phyloP scores from a whole-genome alignment of 495 filamentous ascomycete species.

The Hypomontagnella monticulosa region DNA sequence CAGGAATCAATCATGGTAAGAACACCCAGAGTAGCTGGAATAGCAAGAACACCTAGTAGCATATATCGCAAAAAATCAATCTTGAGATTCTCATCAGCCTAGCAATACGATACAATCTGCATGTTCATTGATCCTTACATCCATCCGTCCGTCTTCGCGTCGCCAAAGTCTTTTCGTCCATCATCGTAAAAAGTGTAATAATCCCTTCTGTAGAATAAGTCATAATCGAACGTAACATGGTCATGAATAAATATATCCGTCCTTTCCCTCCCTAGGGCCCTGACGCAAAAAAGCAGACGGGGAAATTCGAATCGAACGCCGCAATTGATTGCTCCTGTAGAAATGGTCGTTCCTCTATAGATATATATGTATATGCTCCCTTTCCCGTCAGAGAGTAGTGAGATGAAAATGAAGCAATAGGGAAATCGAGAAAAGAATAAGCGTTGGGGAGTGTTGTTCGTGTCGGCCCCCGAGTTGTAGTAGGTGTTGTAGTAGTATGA shows the following conservation, averaged over 20 bases:
- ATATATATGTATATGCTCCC: slow-evolving; percentile 20
- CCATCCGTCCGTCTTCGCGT: not conserved
- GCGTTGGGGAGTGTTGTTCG: no score
- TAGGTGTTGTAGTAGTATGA: not conserved
- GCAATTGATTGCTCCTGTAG: slow-evolving; percentile 23
- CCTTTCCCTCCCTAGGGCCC: slow-evolving; percentile 1
- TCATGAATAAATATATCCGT: slow-evolving; percentile 10
- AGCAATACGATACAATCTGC: slow-evolving; percentile 38
- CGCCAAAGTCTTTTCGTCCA: slow-evolving; percentile 2
- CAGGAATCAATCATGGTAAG: no score
- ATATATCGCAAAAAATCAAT: slow-evolving; percentile 3
- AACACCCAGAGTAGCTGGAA: not conserved
- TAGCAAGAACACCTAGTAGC: no score
- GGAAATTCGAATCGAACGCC: slow-evolving; percentile 12
- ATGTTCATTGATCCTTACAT: slow-evolving; percentile 1
- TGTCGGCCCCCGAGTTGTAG: not conserved
- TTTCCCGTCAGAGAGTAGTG: slow-evolving; percentile 9
- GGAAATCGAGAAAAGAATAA: slow-evolving; percentile 5
- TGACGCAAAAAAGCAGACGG: slow-evolving; percentile 12
- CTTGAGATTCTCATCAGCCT: slow-evolving; percentile 26
- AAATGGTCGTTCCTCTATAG: slow-evolving; percentile 19
- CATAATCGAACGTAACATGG: slow-evolving; percentile 13
- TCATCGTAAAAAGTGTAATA: not conserved
- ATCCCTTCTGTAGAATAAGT: not conserved
- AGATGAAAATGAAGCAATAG: not conserved